phyloP scores from a whole-genome alignment of 169 alveolate genomes.

The Plasmodium gallinaceum region DNA sequence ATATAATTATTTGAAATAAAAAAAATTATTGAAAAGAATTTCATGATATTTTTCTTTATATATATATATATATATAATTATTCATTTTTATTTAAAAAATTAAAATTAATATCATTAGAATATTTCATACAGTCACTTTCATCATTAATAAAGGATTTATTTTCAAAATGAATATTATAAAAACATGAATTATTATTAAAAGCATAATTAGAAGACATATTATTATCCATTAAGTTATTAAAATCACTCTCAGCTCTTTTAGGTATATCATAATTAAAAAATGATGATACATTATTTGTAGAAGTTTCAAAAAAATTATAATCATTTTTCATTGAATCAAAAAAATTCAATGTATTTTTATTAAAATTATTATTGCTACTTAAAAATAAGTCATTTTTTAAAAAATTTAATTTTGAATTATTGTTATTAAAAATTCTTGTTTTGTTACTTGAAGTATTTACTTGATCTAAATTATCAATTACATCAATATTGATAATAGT shows the following conservation, averaged over 20 bases:
- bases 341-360: neutral
- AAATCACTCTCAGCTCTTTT: neutral
- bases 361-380: neutral
- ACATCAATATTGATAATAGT: neutral
- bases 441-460: neutral
- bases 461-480: neutral
- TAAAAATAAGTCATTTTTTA: neutral
- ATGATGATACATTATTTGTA: slow-evolving; percentile 3
- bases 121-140: slow-evolving; percentile 18
- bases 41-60: neutral
- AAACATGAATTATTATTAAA: neutral
- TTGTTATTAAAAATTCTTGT: neutral
- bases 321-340: slow-evolving; percentile 7
- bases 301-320: neutral
- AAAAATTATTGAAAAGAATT: no score
- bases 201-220: neutral
- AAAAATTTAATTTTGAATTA: neutral
- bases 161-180: neutral
- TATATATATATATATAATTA: slow-evolving; percentile 4
- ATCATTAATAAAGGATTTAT: neutral
- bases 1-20: neutral
- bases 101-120: slow-evolving; percentile 15
- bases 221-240: neutral
- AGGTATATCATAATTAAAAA: slow-evolving; percentile 11
- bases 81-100: slow-evolving; percentile 16